A percentile compares a stretch with the other conserved stretches of the same genome.
Evolutionary conservation across 805 yeast genomes (phyloP).

Genomic region (Yamadazyma kitorensis): DNA sequence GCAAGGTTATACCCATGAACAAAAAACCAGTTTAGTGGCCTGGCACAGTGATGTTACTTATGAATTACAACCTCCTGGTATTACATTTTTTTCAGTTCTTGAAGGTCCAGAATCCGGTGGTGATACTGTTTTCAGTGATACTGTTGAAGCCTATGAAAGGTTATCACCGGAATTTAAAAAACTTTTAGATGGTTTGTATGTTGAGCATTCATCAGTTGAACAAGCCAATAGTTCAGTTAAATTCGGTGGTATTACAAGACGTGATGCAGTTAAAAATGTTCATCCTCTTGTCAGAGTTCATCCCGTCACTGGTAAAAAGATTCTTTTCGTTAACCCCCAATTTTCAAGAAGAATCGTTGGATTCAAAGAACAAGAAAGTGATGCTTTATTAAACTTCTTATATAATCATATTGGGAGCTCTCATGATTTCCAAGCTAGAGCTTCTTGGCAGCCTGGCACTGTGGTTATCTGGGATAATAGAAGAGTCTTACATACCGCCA

Average conservation of each 20-base stretch:
- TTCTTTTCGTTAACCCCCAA: constrained; percentile 32
- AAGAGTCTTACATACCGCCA: constrained; percentile 34
- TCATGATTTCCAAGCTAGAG: constrained; percentile 39
- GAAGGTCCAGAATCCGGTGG: constrained; percentile 40
- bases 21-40: constrained; percentile 25
- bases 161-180: constrained; percentile 37
- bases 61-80: constrained; percentile 41
- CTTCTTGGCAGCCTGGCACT: constrained; percentile 32
- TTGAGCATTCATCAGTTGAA: constrained; percentile 34
- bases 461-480: constrained; percentile 43
- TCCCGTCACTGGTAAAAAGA: constrained; percentile 37
- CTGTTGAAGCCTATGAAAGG: constrained; percentile 38
- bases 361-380: constrained; percentile 37
- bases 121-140: constrained; percentile 39
- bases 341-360: constrained; percentile 37
- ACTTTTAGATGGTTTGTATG: constrained; percentile 33
- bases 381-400: constrained; percentile 31
- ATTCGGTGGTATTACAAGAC: constrained; percentile 28
- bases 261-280: constrained; percentile 33
- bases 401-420: constrained; percentile 29
- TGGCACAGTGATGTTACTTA: constrained; percentile 40
- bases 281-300: constrained; percentile 40
- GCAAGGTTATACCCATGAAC: constrained; percentile 12
- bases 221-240: constrained; percentile 28
- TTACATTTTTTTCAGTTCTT: constrained; percentile 34